Base-by-base conservation (phyloP, 192 early-diverging fungal genomes). In the Lobulomyces angularis region DNA sequence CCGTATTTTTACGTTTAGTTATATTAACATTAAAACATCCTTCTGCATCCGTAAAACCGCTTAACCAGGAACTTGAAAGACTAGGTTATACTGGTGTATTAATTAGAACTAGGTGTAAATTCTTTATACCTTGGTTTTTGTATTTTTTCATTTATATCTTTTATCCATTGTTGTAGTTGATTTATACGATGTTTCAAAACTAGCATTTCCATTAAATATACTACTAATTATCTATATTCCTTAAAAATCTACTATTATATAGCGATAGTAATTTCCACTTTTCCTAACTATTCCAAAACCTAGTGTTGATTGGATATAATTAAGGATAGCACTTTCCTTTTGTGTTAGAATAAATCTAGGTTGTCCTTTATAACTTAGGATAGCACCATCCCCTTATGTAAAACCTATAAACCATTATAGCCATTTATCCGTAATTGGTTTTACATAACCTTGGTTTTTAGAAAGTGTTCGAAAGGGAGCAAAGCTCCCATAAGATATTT, bases 1-100 rank as follows among this genome's bases (percentile, higher is more conserved):
- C 30, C 46, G 29, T 46, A 56, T 29, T 37, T 30, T 12, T 46
- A 34, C 40, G 25, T 34, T 8, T 18, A 35, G 25, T 45, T 32
- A 62, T 42, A n/a, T 41, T 27, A 32, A 57, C 28, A 57, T 34
- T 63, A 64, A 64, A 64, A 64, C 62, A 64, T 34, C 62, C 62
- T 57, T 64, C 62, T 27, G 62, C 62, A 62, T 64, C 62, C 41
- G 59, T 61, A 64, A 64, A 64, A 18, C 62, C 62, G 29, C 35
- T 42, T 36, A 63, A 16, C 45, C 46, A 64, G 61, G 46, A 23
- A 63, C 61, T 43, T 36, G 41, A 46, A 26, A 64, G 41, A 49
- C 42, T 62, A 51, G 54, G 40, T 3, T 31, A 1, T 1, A 45
- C 23, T n/a, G 16, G 30, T 2, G 35, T 41, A 47, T 11, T 11